Evolutionary conservation across 768 basidiomycete genomes (phyloP), one percentile per base, ranked within the genome.

Genomic region (Lentinula guzmanii): DNA sequence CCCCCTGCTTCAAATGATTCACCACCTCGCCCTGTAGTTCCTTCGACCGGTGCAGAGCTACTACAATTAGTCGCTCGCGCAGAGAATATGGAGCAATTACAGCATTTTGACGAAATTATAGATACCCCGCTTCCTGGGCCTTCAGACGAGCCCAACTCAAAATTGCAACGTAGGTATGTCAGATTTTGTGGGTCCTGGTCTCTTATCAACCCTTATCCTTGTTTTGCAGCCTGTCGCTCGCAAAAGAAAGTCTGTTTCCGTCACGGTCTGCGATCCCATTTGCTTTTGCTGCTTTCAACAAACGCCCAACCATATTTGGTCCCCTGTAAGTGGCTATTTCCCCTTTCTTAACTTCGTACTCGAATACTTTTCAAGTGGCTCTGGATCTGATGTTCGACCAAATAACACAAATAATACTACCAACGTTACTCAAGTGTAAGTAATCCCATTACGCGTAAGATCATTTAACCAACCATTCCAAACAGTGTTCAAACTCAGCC

Each of bases 231-330:
- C 69, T 82, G 58, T 70, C 72, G 52, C 67, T 74, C 15, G 79
- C 76, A 2, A 81, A 77, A 64, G 75, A 81, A 33, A 77, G 74
- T 5, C 62, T 82, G n/a, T 82, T 83, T 65, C 82, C 81, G 9
- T 65, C 67, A 6, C 65, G 67, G 35, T 62, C 67, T 35, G 52
- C 63, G 56, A 28, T 42, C 7, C 45, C 64, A 35, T 37, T 52
- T 37, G 61, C 64, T 10, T 46, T 65, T 16, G 54, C 69, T 58
- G 52, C 62, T 31, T 43, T 57, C 48, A 66, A 69, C 7, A 81
- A 74, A 61, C 73, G 74, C 41, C 76, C 82, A n/a, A 87, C 86
- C 1, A 88, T 89, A 31, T 89, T 89, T 65, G 86, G 85, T 21
- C 83, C 85, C 57, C 68, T 87, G 87, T 87, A 59, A 65, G 86